Base-by-base conservation (phyloP, 2,329 filamentous ascomycete genomes). In the Davidsoniella virescens region DNA sequence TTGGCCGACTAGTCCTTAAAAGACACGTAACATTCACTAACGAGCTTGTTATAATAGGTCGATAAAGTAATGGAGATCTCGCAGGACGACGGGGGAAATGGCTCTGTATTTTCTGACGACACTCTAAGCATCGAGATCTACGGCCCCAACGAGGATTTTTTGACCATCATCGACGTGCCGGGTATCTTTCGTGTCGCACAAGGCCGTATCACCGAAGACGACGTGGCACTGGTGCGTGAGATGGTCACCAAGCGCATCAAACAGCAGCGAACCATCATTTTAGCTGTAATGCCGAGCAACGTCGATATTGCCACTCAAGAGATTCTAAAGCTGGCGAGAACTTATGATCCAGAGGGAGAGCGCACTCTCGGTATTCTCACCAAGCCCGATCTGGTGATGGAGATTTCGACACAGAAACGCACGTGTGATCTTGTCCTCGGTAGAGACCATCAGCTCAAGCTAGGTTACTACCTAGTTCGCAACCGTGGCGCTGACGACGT, bases 131-230 rank as follows among this genome's bases (percentile, higher is more conserved):
- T 62, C 20, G 57, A 58, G 14, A 48, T 58, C 9, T 49, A 46
- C 25, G 56, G 59, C 14, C 48, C 56, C 4, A 54, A 54, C 1
- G 57, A 58, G 0, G 54, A 58, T 4, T 63, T 68, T 25, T 60
- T 72, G 2, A 71, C 68, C 0, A 60, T 71, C 6, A 67, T 72
- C 1, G 69, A 72, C 52, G 56, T 72, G 2, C 69, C 68, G 1
- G 67, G 69, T 2, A 57, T 71, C 3, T 67, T 71, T 33, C 59
- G 64, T 4, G 58, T 60, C 2, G 53, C 62, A 6, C 62, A 59
- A 16, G 60, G 64, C 6, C 57, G 63, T 4, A 60, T 67, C 33
- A 61, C 60, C 8, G 54, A 55, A 0, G 50, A 54, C n/a, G 65
- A 65, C 44, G 60, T 65, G 1, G 51, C 62, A 6, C 52, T 61